Evolutionary conservation across 2,329 filamentous ascomycete genomes (phyloP), one percentile per base, ranked within the genome.

Genomic region (Alternaria sp.): DNA sequence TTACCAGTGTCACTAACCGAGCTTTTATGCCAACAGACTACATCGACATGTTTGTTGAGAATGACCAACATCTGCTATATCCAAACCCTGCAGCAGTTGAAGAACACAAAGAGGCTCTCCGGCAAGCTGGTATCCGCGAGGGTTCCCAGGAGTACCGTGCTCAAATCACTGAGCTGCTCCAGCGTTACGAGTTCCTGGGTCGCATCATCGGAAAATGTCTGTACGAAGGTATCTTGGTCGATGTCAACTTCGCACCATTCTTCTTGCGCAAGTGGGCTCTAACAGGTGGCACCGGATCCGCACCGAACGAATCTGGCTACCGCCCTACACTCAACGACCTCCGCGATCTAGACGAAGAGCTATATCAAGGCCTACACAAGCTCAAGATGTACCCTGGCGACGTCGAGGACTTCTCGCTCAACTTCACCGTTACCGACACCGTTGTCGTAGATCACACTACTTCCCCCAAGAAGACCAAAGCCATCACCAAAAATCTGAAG

Each of bases 211-310:
- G 95, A 10, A 99, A 99, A 76, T 99, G 95, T 78, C 83, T 99
- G 71, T 99, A 99, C 73, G 95, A 99, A 79, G 93, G 93, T 0
- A 98, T 99, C 42, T 84, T 99, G 3, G 89, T 98, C 45, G 93
- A 99, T 77, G 89, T 97, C 59, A 88, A 88, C 50, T 99, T 99
- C 80, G 93, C 94, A 1, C 89, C 91, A 0, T 99, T 99, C 80
- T 99, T 99, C 79, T 85, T 99, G 6, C 85, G 97, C 59, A 97
- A 98, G 75, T 99, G 95, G 95, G 88, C 93, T 2, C 84, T 94
- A 52, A 88, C 90, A 10, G 89, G 90, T 14, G 88, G 86, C 4
- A 79, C 80, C 24, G 83, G 84, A 14, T 83, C 87, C 33, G 85
- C 88, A 2, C 83, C 89, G 17, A 88, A 86, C 65, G 90, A 88